Conservation (phyloP, 176 grass and related monocot genomes). For the Musa beccarii region DNA sequence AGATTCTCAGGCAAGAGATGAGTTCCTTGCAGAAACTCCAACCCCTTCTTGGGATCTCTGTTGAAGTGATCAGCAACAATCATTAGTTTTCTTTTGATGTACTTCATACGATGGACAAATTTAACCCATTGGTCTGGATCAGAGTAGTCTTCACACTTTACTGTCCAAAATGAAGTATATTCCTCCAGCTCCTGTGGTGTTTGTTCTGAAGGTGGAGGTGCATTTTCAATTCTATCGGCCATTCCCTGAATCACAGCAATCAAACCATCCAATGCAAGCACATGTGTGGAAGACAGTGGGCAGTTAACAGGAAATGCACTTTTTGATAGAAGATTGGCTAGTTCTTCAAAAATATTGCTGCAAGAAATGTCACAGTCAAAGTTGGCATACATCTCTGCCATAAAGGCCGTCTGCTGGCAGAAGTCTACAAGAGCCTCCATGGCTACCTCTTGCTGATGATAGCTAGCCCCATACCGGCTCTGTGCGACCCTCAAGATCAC, state of each 20-base stretch:
- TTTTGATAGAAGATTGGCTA: constrained; percentile 81
- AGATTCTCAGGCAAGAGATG: constrained; percentile 97
- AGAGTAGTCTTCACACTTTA: constrained; percentile 75
- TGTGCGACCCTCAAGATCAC: constrained; percentile 90
- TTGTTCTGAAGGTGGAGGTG: constrained; percentile 44
- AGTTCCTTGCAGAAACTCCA: constrained; percentile 97
- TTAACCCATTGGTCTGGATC: constrained; percentile 90
- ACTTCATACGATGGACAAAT: constrained; percentile 87
- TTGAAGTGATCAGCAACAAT: constrained; percentile 98
- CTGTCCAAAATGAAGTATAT: constrained; percentile 83
- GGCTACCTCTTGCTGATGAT: constrained; percentile 87
- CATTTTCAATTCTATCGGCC: constrained; percentile 65
- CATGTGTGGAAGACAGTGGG: constrained; percentile 83
- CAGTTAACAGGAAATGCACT: constrained; percentile 97
- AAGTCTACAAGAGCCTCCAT: constrained; percentile 98
- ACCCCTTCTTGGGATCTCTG: constrained; percentile 93
- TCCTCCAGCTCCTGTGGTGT: constrained; percentile 60
- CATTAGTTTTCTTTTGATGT: constrained; percentile 86
- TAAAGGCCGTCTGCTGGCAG: constrained; percentile 77
- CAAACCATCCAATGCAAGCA: constrained; percentile 87
- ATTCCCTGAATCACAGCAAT: constrained; percentile 94
- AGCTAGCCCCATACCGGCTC: constrained; percentile 74
- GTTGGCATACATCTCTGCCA: constrained; percentile 99
- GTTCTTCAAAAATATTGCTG: constrained; percentile 95
- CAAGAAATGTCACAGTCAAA: constrained; percentile 95